phyloP scores from a whole-genome alignment of 331 rosid genomes.

The Malus hybrid region DNA sequence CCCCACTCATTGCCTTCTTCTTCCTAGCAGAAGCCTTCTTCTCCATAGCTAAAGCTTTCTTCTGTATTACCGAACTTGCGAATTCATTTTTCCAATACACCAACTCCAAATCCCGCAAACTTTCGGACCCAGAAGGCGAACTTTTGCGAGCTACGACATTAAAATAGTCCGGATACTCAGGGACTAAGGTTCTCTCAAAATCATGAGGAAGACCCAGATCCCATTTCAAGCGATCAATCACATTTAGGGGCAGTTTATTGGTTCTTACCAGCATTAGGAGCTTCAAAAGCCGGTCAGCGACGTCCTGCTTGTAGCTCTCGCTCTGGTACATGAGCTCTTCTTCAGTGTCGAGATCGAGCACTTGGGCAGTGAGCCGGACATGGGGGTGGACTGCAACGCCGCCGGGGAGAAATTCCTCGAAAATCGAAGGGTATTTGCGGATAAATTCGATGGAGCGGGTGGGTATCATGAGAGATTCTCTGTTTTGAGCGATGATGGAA shows the following conservation, averaged over 20 bases:
- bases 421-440: constrained; percentile 62
- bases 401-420: constrained; percentile 54
- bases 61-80: constrained; percentile 51
- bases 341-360: constrained; percentile 41
- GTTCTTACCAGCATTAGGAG: constrained; percentile 58
- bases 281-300: constrained; percentile 58
- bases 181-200: constrained; percentile 30
- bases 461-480: constrained; percentile 41
- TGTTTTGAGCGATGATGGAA: constrained; percentile 40
- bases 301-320: constrained; percentile 36
- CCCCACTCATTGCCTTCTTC: constrained; percentile 13
- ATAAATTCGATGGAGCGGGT: constrained; percentile 58
- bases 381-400: constrained; percentile 42
- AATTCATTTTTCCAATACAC: constrained; percentile 75
- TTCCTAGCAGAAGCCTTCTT: constrained; percentile 1
- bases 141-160: constrained; percentile 18
- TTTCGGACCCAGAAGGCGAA: constrained; percentile 12
- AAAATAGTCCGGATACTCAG: constrained; percentile 76
- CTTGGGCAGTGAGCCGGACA: constrained; percentile 42
- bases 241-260: constrained; percentile 38
- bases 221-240: constrained; percentile 54
- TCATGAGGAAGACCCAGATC: constrained; percentile 76
- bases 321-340: constrained; percentile 41
- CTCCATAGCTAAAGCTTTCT: neutral
- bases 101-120: constrained; percentile 45